A percentile compares a stretch with the other conserved stretches of the same genome.
These are phyloP conservation scores for Dothidotthia symphoricarpi DNA, from an alignment of 2,329 filamentous ascomycete species.

Conservation along the genomic window DNA sequence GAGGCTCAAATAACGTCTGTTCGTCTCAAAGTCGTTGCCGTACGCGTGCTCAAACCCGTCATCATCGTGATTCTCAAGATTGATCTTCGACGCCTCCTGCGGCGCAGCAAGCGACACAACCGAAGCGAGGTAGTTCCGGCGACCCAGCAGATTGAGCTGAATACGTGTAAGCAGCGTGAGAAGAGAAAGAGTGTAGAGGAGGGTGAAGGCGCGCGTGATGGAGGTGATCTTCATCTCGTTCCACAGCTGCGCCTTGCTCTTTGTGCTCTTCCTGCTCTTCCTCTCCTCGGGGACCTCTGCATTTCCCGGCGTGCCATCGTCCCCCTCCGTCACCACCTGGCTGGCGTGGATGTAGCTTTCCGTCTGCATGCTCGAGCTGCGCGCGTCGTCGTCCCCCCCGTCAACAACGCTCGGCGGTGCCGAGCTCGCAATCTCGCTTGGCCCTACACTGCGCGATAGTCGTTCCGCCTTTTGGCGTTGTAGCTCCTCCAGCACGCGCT, in stretches of 20 bases:
- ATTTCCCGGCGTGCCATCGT: slow-evolving; percentile 49
- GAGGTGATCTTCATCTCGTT: slow-evolving; percentile 95
- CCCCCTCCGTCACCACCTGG: slow-evolving; percentile 58
- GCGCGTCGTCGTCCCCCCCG: slow-evolving; percentile 69
- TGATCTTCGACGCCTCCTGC: slow-evolving; percentile 68
- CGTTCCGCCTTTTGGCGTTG: slow-evolving; percentile 87
- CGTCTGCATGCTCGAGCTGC: slow-evolving; percentile 73
- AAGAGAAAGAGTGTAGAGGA: slow-evolving; percentile 86
- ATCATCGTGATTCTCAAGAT: slow-evolving; percentile 89
- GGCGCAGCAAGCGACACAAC: slow-evolving; percentile 85
- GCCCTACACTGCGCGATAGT: slow-evolving; percentile 58
- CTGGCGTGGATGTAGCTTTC: slow-evolving; percentile 82
- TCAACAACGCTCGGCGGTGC: slow-evolving; percentile 63
- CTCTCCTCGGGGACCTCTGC: slow-evolving; percentile 47
- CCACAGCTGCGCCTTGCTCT: slow-evolving; percentile 92
- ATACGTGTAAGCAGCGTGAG: slow-evolving; percentile 90
- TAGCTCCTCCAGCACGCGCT: slow-evolving; percentile 87
- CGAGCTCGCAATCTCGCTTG: slow-evolving; percentile 59
- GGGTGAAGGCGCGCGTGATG: slow-evolving; percentile 83
- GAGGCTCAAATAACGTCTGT: slow-evolving; percentile 90
- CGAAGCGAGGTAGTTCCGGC: slow-evolving; percentile 91
- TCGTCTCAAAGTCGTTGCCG: slow-evolving; percentile 93
- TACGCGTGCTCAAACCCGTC: slow-evolving; percentile 78
- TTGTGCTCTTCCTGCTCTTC: slow-evolving; percentile 62
- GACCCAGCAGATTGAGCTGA: slow-evolving; percentile 92